Evolutionary conservation across 2,329 filamentous ascomycete species (phyloP).

Genomic region (Aphanoascus verrucosus): DNA sequence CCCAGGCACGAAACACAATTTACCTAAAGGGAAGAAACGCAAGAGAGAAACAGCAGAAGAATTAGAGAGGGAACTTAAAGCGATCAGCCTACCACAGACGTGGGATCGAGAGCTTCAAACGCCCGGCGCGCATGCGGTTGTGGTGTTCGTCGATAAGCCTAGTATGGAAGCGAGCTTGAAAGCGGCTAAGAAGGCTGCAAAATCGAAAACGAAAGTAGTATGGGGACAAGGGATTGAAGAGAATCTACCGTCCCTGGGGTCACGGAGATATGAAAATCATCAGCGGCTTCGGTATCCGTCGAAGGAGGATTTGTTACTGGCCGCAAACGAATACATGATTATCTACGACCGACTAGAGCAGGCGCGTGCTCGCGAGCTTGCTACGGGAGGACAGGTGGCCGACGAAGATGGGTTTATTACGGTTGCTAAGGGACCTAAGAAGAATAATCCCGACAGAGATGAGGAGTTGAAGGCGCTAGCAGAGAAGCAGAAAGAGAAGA

Average conservation of each 20-base stretch:
- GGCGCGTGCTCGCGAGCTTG: constrained; percentile 51
- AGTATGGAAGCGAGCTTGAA: constrained; percentile 68
- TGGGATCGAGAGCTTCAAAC: constrained; percentile 62
- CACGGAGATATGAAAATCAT: constrained; percentile 49
- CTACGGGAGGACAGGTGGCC: constrained; percentile 61
- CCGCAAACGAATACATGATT: constrained; percentile 76
- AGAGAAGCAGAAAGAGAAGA: constrained; percentile 52
- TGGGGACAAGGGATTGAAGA: constrained; percentile 57
- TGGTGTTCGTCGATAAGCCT: constrained; percentile 71
- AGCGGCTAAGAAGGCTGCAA: constrained; percentile 54
- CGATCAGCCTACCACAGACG: constrained; percentile 53
- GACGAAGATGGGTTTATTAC: constrained; percentile 96
- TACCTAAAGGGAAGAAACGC: constrained; percentile 40
- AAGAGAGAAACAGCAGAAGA: constrained; percentile 43
- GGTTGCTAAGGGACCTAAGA: constrained; percentile 62
- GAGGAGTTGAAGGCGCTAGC: constrained; percentile 57
- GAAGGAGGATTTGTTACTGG: constrained; percentile 53
- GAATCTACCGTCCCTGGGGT: constrained; percentile 48
- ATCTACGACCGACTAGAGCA: constrained; percentile 60
- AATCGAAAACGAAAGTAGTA: constrained; percentile 37
- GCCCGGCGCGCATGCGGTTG: constrained; percentile 69
- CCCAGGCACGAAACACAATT: constrained; percentile 10
- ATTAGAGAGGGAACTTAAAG: constrained; percentile 46
- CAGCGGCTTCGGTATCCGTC: constrained; percentile 61
- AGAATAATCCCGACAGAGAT: constrained; percentile 60